A percentile compares a stretch with the other conserved stretches of the same genome.
These are phyloP conservation scores for Neopestalotiopsis sp. DNA, from an alignment of 2,329 filamentous ascomycete genomes.

Conservation along the genomic window DNA sequence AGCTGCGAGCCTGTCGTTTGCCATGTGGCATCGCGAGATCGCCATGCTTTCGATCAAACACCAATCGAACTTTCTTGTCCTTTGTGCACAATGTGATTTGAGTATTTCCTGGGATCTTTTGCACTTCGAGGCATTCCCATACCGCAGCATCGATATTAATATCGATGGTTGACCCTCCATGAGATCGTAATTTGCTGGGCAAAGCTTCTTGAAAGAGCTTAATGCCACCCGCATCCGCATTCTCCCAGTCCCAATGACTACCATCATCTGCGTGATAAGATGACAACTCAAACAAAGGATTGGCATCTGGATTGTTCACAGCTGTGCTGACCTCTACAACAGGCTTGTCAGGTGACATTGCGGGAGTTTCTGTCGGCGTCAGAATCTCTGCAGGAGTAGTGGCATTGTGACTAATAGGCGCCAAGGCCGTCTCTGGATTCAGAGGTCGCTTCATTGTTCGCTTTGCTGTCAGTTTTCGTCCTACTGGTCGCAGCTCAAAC, in stretches of 20 bases:
- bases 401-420: background rate
- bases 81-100: slow-evolving; percentile 16
- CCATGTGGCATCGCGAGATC: slow-evolving; percentile 24
- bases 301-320: background rate
- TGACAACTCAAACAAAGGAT: background rate
- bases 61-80: background rate
- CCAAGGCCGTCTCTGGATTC: background rate
- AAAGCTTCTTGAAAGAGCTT: background rate
- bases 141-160: slow-evolving; percentile 21
- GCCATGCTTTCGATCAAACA: slow-evolving; percentile 22
- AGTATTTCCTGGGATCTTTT: slow-evolving; percentile 13
- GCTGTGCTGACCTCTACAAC: background rate
- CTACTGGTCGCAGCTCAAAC: background rate
- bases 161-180: background rate
- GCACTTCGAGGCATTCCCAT: slow-evolving; percentile 1
- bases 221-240: background rate
- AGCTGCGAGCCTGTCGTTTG: slow-evolving; percentile 27
- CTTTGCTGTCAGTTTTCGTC: background rate
- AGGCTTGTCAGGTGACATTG: background rate
- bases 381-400: background rate
- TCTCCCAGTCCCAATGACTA: background rate
- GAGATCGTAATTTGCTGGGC: background rate
- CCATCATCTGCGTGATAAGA: background rate
- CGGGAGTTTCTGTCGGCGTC: background rate
- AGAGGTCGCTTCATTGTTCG: background rate